phyloP scores from a whole-genome alignment of 1,284 basidiomycete species.

The Boletus sp. region DNA sequence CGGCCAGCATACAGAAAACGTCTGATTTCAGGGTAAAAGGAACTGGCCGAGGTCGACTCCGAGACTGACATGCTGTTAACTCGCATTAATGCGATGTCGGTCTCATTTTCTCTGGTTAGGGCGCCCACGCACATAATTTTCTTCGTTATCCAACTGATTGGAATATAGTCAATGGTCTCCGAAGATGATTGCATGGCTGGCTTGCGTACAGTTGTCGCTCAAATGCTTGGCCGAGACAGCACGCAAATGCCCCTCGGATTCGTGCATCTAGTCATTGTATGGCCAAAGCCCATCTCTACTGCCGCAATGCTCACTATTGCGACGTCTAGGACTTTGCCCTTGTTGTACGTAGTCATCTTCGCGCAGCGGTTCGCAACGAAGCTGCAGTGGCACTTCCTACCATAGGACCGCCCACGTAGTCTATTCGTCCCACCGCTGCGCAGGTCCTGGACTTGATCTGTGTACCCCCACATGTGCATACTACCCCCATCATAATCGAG shows the following conservation, averaged over 20 bases:
- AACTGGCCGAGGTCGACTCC: constrained; percentile 10
- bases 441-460: constrained; percentile 11
- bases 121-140: not conserved
- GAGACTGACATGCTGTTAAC: constrained; percentile 7
- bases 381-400: not conserved
- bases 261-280: constrained; percentile 26
- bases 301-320: constrained; percentile 9
- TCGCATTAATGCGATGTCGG: constrained; percentile 2
- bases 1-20: not conserved
- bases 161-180: constrained; percentile 12
- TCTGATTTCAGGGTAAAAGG: constrained; percentile 21
- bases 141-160: constrained; percentile 8
- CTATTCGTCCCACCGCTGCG: not conserved
- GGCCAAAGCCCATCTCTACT: not conserved
- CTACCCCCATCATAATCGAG: constrained; percentile 13
- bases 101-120: constrained; percentile 23
- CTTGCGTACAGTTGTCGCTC: constrained; percentile 25
- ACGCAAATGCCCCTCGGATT: constrained; percentile 15
- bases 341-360: constrained; percentile 19
- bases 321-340: constrained; percentile 29
- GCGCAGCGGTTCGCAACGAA: not conserved
- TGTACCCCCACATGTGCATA: constrained; percentile 13
- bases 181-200: constrained; percentile 28
- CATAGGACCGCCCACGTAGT: constrained; percentile 2
- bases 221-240: constrained; percentile 26